Percentiles rank a stretch among this genome's conserved stretches.
Evolutionary conservation across 495 filamentous ascomycete genomes (phyloP).

Genomic region (Neurospora sp.): DNA sequence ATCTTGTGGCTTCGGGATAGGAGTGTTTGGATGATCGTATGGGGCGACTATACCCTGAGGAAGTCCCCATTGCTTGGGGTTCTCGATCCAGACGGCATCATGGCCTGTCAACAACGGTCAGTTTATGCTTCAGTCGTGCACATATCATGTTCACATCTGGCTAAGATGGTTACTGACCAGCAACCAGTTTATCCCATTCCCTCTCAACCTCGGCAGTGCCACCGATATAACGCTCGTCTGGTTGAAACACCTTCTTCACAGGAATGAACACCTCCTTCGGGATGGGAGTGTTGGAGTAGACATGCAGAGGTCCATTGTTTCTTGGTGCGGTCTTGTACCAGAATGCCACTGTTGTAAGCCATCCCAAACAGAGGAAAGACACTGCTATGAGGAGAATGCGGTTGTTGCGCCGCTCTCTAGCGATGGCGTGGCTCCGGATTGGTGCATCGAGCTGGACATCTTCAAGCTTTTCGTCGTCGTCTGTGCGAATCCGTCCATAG

Average conservation of each 20-base stretch:
- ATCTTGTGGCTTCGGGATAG: background rate
- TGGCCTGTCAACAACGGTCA: background rate
- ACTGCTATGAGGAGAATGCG: background rate
- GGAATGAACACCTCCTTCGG: background rate
- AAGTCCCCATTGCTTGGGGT: slow-evolving; percentile 1
- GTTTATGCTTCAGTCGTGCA: background rate
- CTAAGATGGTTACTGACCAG: background rate
- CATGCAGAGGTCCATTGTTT: slow-evolving; percentile 1
- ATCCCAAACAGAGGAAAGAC: background rate
- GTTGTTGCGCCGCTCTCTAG: background rate
- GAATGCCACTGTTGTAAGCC: background rate
- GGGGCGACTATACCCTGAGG: background rate
- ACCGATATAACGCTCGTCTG: slow-evolving; percentile 4
- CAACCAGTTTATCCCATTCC: slow-evolving; percentile 1
- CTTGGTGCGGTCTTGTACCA: background rate
- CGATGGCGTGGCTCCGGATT: background rate
- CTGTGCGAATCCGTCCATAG: background rate
- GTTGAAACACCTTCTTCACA: slow-evolving; percentile 5
- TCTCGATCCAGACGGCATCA: slow-evolving; percentile 4
- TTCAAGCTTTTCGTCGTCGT: background rate
- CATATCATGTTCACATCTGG: background rate
- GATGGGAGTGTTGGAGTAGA: background rate
- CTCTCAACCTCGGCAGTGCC: background rate
- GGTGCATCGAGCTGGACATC: background rate
- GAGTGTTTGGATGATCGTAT: background rate